Base-by-base conservation (phyloP, 2,329 filamentous ascomycete genomes). In the Penicillium sp. region DNA sequence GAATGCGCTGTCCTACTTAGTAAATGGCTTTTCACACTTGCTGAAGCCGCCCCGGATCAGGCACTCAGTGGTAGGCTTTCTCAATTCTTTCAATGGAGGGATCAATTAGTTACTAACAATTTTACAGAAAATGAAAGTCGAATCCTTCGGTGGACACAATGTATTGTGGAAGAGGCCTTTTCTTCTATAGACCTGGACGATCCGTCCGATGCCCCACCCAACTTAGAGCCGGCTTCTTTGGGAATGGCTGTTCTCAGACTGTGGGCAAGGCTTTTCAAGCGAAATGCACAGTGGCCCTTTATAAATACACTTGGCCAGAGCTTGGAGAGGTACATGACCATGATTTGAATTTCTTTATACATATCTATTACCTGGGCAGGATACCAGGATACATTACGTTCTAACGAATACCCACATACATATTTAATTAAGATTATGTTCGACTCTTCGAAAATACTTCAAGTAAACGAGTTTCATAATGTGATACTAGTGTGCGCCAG, bases 21-120 rank as follows among this genome's bases (percentile, higher is more conserved):
- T 46, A 76, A 78, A 55, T 82, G 79, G 80, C 69, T 69, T 83
- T 61, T 71, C 23, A 70, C 65, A 4, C 48, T 73, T 43, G 62
- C 67, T 1, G 67, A 68, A 50, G 65, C 67, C 3, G 68, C 62
- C 1, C 61, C 56, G 13, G 64, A 68, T 29, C 67, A 68, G 35
- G 63, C 59, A 3, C 53, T 72, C 26, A 71, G 70, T 56, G 68
- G 68, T 70, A 64, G 51, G 62, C 37, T n/a, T 45, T 4, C 21
- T 27, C 27, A 25, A 5, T 6, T 19, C 13, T 25, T 10, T n/a
- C 25, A n/a, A 23, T 19, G 27, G 8, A 37, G 11, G 23, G 14
- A 46, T 53, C 33, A 56, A 48, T 11, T 16, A 48, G 5, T 21
- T 11, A 47, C 35, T 63, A 29, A 58, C 23, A 16, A 1, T 39